phyloP scores from a whole-genome alignment of 1,284 basidiomycete genomes.

The Polyporus tsugae region DNA sequence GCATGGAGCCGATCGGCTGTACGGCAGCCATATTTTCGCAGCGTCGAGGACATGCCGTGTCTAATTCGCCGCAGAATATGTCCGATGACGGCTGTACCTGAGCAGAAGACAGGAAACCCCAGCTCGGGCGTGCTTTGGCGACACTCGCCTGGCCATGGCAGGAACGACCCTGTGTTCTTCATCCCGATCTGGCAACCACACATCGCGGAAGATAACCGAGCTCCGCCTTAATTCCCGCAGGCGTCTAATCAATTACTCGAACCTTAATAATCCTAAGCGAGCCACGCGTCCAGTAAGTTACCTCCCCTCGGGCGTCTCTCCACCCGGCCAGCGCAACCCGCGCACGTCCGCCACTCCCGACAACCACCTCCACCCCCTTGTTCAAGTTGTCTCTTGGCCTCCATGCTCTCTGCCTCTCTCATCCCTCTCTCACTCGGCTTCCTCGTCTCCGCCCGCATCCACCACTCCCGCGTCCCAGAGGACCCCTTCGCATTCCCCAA shows the following conservation, averaged over 20 bases:
- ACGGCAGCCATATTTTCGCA: slow-evolving; percentile 19
- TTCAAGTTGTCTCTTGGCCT: slow-evolving; percentile 5
- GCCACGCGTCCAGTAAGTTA: background rate
- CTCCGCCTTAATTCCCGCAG: slow-evolving; percentile 32
- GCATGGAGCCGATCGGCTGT: slow-evolving; percentile 27
- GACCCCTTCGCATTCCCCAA: slow-evolving; percentile 88
- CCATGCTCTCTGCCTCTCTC: slow-evolving; percentile 30
- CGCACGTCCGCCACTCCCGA: slow-evolving; percentile 2
- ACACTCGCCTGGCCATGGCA: background rate
- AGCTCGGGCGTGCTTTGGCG: background rate
- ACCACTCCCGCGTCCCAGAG: slow-evolving; percentile 74
- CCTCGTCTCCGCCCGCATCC: slow-evolving; percentile 52
- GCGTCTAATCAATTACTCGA: slow-evolving; percentile 32
- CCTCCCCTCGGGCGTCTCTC: slow-evolving; percentile 22
- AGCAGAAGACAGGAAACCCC: background rate
- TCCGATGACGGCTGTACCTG: slow-evolving; percentile 27
- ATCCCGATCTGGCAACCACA: slow-evolving; percentile 15
- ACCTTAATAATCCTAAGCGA: background rate
- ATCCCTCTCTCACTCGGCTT: slow-evolving; percentile 33
- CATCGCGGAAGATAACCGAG: slow-evolving; percentile 32
- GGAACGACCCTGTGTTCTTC: slow-evolving; percentile 21
- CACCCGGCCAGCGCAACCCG: background rate
- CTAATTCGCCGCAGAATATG: slow-evolving; percentile 13
- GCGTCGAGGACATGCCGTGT: slow-evolving; percentile 11
- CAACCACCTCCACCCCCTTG: slow-evolving; percentile 6